phyloP scores from a whole-genome alignment of 495 filamentous ascomycete species.

The Lophiotrema nucula region DNA sequence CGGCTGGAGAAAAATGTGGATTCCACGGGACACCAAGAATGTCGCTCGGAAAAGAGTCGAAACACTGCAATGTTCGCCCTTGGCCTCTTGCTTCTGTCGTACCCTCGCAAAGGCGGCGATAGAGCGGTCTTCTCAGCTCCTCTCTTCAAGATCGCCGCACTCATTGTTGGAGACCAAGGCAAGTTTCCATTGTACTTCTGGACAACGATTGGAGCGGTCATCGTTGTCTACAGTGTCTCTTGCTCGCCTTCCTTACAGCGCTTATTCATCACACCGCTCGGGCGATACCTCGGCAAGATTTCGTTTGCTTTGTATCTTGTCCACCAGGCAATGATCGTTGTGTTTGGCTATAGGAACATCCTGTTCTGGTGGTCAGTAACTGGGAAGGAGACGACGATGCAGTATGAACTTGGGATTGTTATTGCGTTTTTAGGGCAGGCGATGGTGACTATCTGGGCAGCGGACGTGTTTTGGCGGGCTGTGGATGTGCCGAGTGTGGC shows the following conservation, averaged over 20 bases:
- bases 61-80: background rate
- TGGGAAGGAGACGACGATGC: background rate
- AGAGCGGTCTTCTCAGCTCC: background rate
- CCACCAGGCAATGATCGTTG: conserved; percentile 3
- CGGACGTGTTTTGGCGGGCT: conserved; percentile 1
- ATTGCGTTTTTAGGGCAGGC: background rate
- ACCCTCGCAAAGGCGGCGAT: background rate
- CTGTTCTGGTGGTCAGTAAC: conserved; percentile 1
- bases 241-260: background rate
- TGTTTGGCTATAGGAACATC: conserved; percentile 5
- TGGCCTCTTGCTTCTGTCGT: background rate
- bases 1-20: background rate
- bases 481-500: conserved; percentile 4
- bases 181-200: conserved; percentile 1
- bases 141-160: background rate
- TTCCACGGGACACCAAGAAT: background rate
- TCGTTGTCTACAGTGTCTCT: conserved; percentile 2
- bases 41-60: background rate
- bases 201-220: background rate
- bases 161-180: background rate
- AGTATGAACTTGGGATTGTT: background rate
- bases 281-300: background rate
- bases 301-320: conserved; percentile 6
- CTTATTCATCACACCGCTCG: conserved; percentile 2
- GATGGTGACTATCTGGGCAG: background rate